Evolutionary conservation across 225 moss, liverwort and hornwort species (phyloP), one percentile per base, ranked within the genome.

Genomic region (Pseudisothecium myosuroides): DNA sequence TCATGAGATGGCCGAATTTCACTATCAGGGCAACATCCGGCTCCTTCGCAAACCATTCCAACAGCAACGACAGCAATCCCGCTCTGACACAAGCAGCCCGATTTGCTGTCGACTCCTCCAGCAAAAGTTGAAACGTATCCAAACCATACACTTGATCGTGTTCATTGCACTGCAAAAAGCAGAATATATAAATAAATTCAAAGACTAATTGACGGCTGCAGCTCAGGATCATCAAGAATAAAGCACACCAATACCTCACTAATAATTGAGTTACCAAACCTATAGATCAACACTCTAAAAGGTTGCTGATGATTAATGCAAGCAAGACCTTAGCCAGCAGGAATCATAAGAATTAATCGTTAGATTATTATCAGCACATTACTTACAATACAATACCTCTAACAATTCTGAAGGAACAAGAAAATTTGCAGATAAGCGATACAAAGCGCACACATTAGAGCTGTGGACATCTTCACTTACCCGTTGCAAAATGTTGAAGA

Each of bases 81-180:
- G 95, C 95, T 90, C 93, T 92, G 78, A 95, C 96, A 91, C 95
- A 95, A 85, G 95, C 94, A 81, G 96, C 91, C 74, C 94, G 94
- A 88, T 96, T 96, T 73, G 96, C 96, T 68, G 96, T 96, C 58
- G 96, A 96, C 56, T 95, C 95, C 86, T 96, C 94, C 68, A 96
- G 93, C 88, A 96, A 81, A 69, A 93, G 92, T 89, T 94, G 95
- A 87, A 96, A 94, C 45, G 95, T 96, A 86, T 94, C 95, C 85
- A 96, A 90, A 72, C 95, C 94, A 90, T 91, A 94, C 81, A 94
- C 82, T 89, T 95, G 95, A 91, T 95, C 94, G 76, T 94, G 87
- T 84, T 94, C 94, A 72, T 91, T 90, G 92, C 96, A 95, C 96
- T 96, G 93, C 71, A 92, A 72, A 37, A 63, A 74, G 77, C 11